Conservation (phyloP, 441 rosid genomes). For the Daphne laureola region DNA sequence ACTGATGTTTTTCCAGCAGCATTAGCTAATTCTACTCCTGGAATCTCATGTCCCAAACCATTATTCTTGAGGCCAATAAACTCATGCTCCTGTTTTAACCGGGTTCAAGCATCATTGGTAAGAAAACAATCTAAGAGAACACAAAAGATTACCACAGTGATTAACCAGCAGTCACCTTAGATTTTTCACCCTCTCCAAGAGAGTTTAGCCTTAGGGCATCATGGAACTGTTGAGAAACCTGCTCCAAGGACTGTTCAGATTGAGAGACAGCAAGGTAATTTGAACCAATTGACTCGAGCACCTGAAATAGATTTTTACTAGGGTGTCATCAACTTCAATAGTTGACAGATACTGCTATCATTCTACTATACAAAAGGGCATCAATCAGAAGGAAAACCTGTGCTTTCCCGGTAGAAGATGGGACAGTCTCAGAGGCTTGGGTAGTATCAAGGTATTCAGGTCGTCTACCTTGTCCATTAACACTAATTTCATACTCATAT, state of each 20-base stretch:
- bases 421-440: conserved; percentile 36
- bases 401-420: conserved; percentile 41
- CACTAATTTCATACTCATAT: conserved; percentile 45
- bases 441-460: conserved; percentile 50
- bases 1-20: conserved; percentile 31
- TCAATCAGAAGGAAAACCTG: conserved; percentile 35
- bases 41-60: conserved; percentile 31
- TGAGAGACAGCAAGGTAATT: conserved; percentile 34
- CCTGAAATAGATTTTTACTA: conserved; percentile 30
- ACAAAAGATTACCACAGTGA: neutral
- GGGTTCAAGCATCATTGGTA: conserved; percentile 10
- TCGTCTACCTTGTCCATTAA: conserved; percentile 48
- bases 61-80: conserved; percentile 25
- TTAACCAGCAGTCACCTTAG: conserved; percentile 29
- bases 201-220: conserved; percentile 35
- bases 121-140: conserved; percentile 6
- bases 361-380: conserved; percentile 9
- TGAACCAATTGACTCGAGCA: conserved; percentile 40
- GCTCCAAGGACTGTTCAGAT: conserved; percentile 45
- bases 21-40: conserved; percentile 31
- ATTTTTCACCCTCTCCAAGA: conserved; percentile 30
- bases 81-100: conserved; percentile 40
- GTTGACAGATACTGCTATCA: conserved; percentile 1
- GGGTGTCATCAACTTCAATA: neutral
- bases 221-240: conserved; percentile 53